A percentile compares a stretch with the other conserved stretches of the same genome.
Evolutionary conservation across 371 early-diverging fungal species (phyloP).

Genomic region (Mortierella sp.): DNA sequence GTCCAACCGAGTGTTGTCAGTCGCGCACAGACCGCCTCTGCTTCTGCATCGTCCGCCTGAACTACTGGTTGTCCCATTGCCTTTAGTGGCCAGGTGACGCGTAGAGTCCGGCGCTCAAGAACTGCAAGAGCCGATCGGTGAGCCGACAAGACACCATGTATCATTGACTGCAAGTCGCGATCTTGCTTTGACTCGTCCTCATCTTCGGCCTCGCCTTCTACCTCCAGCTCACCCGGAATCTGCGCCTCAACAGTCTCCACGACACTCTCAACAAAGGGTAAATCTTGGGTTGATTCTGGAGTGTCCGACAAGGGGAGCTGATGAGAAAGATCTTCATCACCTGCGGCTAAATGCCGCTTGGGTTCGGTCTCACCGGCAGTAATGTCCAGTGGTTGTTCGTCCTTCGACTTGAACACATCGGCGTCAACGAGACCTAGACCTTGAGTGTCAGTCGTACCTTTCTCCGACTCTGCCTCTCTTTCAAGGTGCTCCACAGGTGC

Average conservation of each 20-base stretch:
- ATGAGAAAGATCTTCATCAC: too few species aligned
- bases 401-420: too few species aligned
- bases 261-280: too few species aligned
- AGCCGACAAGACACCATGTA: conserved; percentile 23
- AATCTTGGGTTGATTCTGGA: too few species aligned
- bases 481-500: too few species aligned
- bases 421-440: too few species aligned
- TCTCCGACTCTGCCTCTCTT: too few species aligned
- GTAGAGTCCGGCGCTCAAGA: conserved; percentile 63
- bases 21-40: conserved; percentile 76
- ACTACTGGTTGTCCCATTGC: conserved; percentile 66
- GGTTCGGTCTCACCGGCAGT: not conserved
- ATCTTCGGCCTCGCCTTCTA: not conserved
- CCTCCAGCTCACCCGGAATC: not conserved
- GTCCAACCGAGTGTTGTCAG: conserved; percentile 59
- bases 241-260: too few species aligned
- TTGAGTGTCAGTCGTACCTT: too few species aligned
- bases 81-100: conserved; percentile 58
- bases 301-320: too few species aligned
- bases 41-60: conserved; percentile 63
- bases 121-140: conserved; percentile 26
- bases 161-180: conserved; percentile 22
- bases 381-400: not conserved
- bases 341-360: too few species aligned
- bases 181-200: not conserved